Percentiles rank a stretch among this genome's conserved stretches.
These are phyloP conservation scores for Ochromonadaceae sp. DNA, from an alignment of 352 stramenopile genomes.

Conservation along the genomic window DNA sequence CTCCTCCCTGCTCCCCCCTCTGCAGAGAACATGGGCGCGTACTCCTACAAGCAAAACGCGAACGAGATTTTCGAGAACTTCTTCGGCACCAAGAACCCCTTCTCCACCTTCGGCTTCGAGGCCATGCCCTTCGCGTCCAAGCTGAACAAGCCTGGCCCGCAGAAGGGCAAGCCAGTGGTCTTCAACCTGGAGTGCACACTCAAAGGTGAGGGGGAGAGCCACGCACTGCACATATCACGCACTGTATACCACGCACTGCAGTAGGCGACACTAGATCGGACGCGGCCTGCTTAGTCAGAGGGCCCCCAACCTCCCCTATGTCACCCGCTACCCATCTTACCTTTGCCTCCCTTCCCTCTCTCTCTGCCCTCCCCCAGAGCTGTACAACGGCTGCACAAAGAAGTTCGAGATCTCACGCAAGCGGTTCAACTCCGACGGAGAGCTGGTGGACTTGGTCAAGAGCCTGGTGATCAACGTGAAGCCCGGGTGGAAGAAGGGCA, in stretches of 20 bases:
- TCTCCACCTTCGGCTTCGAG: constrained; percentile 66
- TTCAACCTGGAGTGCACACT: constrained; percentile 36
- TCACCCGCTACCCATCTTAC: too few species aligned
- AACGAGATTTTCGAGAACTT: constrained; percentile 77
- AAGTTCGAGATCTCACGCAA: constrained; percentile 58
- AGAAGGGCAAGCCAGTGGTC: constrained; percentile 47
- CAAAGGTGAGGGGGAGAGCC: not conserved
- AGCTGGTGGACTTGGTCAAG: constrained; percentile 50
- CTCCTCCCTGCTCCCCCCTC: too few species aligned
- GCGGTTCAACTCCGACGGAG: constrained; percentile 12
- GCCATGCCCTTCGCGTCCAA: constrained; percentile 27
- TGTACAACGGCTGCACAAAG: constrained; percentile 71
- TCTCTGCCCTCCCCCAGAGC: constrained; percentile 62
- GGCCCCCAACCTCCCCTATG: too few species aligned
- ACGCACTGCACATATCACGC: too few species aligned
- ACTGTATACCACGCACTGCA: too few species aligned
- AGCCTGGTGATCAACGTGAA: constrained; percentile 70
- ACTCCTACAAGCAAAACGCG: constrained; percentile 69
- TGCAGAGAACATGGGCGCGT: too few species aligned
- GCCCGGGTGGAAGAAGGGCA: constrained; percentile 78
- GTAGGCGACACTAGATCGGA: too few species aligned
- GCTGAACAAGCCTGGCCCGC: constrained; percentile 29
- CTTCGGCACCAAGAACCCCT: constrained; percentile 73
- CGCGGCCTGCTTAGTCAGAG: too few species aligned
- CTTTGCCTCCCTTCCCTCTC: too few species aligned